Evolutionary conservation across 1,139 yeast species (phyloP), one percentile per base, ranked within the genome.

Genomic region (Sugiyamaella sp.): DNA sequence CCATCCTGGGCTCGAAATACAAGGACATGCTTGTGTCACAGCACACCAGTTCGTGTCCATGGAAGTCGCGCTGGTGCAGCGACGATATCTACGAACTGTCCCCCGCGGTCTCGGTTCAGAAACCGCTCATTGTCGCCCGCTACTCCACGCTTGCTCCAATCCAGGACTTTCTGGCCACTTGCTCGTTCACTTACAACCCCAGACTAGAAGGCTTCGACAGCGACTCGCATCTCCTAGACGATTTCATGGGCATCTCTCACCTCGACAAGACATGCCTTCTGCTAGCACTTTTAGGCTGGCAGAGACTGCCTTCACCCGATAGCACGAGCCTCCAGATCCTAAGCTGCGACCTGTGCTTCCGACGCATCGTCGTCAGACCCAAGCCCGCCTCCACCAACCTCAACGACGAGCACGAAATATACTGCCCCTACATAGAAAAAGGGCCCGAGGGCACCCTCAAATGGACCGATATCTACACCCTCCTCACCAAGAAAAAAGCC

Each of bases 241-340:
- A 27, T 35, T 48, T 42, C 46, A 19, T 49, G 3, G 55, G 51
- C 1, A 42, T 52, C 12, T 17, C 32, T 2, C 16, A 33, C 16
- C 16, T 49, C 6, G 43, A 52, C 38, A 24, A 37, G 22, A 24
- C 27, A 20, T 44, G 35, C 39, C 19, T 53, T 9, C 22, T 24
- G 10, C 25, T 58, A n/a, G 53, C 60, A 4, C 39, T 58, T n/a
- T 29, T 55, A 17, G 62, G 62, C 2, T 59, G 62, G 62, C 33
- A 46, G 14, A 24, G 48, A 16, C 49, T 45, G 4, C 44, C 38
- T 3, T 46, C 24, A 19, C 24, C 44, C 16, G 43, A 33, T 16
- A 9, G 33, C 17, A 21, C 46, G 8, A 21, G 41, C 25, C 49
- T 35, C 1, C 42, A 46, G n/a, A 25, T 59, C 25, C 47, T 57